A percentile compares a stretch with the other conserved stretches of the same genome.
phyloP scores from a whole-genome alignment of 306 rosid genomes.

The Astragalus glycyphyllos region DNA sequence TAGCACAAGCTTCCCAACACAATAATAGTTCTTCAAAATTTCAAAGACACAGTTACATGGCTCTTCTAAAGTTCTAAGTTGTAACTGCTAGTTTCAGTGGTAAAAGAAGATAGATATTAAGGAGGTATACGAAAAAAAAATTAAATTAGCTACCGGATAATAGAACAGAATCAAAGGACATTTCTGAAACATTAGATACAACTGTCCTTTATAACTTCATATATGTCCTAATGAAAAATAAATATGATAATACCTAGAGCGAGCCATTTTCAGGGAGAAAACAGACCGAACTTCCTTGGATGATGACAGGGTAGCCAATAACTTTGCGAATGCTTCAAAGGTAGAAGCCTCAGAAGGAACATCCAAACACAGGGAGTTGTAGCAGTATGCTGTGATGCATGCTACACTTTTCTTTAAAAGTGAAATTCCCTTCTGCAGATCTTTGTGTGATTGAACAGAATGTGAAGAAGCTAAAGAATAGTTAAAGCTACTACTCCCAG shows the following conservation, averaged over 20 bases:
- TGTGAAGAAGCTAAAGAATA: slow-evolving; percentile 80
- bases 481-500: slow-evolving; percentile 78
- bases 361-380: slow-evolving; percentile 80
- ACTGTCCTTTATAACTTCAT: background rate
- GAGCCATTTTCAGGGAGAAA: slow-evolving; percentile 72
- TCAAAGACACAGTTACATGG: background rate
- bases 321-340: slow-evolving; percentile 88
- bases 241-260: slow-evolving; percentile 72
- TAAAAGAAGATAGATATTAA: slow-evolving; percentile 18
- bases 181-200: slow-evolving; percentile 5
- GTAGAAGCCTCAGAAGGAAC: slow-evolving; percentile 91
- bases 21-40: slow-evolving; percentile 5
- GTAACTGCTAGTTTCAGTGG: slow-evolving; percentile 17
- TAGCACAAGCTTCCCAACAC: background rate
- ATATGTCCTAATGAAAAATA: background rate
- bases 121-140: slow-evolving; percentile 14
- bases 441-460: slow-evolving; percentile 77
- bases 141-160: slow-evolving; percentile 11
- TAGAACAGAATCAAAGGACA: slow-evolving; percentile 10
- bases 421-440: slow-evolving; percentile 92
- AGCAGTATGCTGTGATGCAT: slow-evolving; percentile 85
- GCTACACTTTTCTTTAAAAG: slow-evolving; percentile 96
- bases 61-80: background rate
- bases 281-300: slow-evolving; percentile 92
- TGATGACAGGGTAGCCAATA: slow-evolving; percentile 86